phyloP scores from a whole-genome alignment of 2,329 filamentous ascomycete species.

The Neoarthrinium moseri region DNA sequence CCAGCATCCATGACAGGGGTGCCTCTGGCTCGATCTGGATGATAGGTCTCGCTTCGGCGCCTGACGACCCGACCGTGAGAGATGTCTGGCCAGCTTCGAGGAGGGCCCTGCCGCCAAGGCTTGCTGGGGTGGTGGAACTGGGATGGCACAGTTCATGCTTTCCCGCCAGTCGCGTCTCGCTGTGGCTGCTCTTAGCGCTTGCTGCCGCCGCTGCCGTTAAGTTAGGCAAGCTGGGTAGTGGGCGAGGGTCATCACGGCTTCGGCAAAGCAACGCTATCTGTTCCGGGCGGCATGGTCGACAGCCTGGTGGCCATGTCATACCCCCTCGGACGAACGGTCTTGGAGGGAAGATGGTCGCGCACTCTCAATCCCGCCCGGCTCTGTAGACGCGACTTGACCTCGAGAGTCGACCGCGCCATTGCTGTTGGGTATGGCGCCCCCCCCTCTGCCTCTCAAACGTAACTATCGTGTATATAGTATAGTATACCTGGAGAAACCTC shows the following conservation, averaged over 20 bases:
- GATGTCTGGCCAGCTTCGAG: neutral
- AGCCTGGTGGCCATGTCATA: neutral
- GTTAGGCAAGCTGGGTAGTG: neutral
- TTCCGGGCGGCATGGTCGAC: neutral
- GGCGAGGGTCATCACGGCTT: neutral
- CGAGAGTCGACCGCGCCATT: too few relatives aligned
- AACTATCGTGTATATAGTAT: too few relatives aligned
- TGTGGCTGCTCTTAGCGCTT: neutral
- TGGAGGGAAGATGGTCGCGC: neutral
- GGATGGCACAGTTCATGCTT: neutral
- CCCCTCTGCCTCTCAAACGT: too few relatives aligned
- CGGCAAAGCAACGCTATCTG: neutral
- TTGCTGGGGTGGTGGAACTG: neutral
- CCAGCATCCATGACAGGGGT: neutral
- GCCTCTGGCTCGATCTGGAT: too few relatives aligned
- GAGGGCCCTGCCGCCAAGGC: constrained; percentile 3
- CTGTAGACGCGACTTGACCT: too few relatives aligned
- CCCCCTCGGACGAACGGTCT: neutral
- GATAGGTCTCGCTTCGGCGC: constrained; percentile 4
- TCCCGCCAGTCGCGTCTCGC: neutral
- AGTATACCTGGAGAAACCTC: too few relatives aligned
- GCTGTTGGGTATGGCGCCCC: too few relatives aligned
- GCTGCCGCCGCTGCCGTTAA: neutral
- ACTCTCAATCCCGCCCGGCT: too few relatives aligned
- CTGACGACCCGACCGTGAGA: constrained; percentile 7